phyloP scores from a whole-genome alignment of 441 rosid species.

The Corymbia calophylla region DNA sequence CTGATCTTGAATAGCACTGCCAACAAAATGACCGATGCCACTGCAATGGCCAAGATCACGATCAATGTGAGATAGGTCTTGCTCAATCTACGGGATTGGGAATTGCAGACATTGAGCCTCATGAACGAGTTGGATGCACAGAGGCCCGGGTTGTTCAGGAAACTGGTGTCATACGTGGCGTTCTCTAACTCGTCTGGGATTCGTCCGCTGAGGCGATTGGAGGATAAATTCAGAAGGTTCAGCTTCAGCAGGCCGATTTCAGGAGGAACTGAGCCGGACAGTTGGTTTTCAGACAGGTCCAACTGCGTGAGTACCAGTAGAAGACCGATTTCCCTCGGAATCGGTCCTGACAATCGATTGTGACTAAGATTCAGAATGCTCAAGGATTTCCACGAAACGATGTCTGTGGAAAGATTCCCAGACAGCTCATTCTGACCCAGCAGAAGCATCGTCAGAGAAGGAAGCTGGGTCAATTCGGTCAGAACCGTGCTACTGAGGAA shows the following conservation, averaged over 20 bases:
- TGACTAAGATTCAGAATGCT: constrained; percentile 25
- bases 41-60: neutral
- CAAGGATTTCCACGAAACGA: constrained; percentile 38
- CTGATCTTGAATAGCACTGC: neutral
- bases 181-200: constrained; percentile 38
- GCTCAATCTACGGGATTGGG: constrained; percentile 4
- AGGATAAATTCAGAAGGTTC: constrained; percentile 40
- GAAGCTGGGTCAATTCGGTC: constrained; percentile 28
- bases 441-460: constrained; percentile 15
- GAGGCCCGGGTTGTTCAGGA: constrained; percentile 39
- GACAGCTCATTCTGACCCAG: constrained; percentile 41
- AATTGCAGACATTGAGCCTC: neutral
- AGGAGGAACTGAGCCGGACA: constrained; percentile 28
- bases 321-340: constrained; percentile 28
- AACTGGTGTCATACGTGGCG: constrained; percentile 27
- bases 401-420: constrained; percentile 37
- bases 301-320: constrained; percentile 7
- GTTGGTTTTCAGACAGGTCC: constrained; percentile 28
- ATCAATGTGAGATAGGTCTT: neutral
- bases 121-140: constrained; percentile 8
- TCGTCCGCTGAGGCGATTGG: constrained; percentile 38
- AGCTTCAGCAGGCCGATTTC: constrained; percentile 9
- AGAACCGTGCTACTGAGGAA: constrained; percentile 38
- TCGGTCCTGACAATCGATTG: constrained; percentile 39
- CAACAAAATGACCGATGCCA: neutral